These are phyloP conservation scores for Parasitella parasitica DNA, from an alignment of 371 early-diverging fungal genomes.

Conservation along the genomic window DNA sequence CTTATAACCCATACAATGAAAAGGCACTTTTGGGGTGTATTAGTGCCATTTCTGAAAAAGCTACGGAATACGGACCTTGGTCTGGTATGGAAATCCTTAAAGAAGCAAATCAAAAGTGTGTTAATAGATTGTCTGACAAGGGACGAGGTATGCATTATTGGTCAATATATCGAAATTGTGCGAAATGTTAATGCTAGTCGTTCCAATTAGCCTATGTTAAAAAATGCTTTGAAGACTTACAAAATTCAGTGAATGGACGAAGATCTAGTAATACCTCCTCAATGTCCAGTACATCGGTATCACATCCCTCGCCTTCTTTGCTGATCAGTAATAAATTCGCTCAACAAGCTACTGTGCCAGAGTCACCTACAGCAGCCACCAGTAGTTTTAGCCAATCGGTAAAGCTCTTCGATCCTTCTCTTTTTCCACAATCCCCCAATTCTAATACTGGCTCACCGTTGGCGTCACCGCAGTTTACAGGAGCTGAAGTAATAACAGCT, in stretches of 20 bases:
- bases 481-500: background rate
- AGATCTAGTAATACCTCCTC: conserved; percentile 3
- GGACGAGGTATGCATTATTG: conserved; percentile 16
- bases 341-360: background rate
- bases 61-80: conserved; percentile 27
- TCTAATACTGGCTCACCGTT: background rate
- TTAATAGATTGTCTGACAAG: background rate
- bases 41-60: conserved; percentile 16
- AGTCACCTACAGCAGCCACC: background rate
- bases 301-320: background rate
- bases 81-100: conserved; percentile 32
- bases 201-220: background rate
- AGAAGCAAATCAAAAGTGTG: conserved; percentile 6
- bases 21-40: conserved; percentile 30
- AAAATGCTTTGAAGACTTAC: conserved; percentile 12
- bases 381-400: background rate
- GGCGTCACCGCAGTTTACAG: background rate
- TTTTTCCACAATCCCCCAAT: background rate
- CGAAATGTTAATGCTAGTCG: too few species aligned
- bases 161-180: too few species aligned
- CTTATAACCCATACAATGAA: conserved; percentile 32
- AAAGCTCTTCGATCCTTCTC: background rate
- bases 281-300: background rate
- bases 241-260: background rate
- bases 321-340: background rate